A percentile compares a stretch with the other conserved stretches of the same genome.
Conservation (phyloP, 805 yeast genomes). For the Candida germanica region DNA sequence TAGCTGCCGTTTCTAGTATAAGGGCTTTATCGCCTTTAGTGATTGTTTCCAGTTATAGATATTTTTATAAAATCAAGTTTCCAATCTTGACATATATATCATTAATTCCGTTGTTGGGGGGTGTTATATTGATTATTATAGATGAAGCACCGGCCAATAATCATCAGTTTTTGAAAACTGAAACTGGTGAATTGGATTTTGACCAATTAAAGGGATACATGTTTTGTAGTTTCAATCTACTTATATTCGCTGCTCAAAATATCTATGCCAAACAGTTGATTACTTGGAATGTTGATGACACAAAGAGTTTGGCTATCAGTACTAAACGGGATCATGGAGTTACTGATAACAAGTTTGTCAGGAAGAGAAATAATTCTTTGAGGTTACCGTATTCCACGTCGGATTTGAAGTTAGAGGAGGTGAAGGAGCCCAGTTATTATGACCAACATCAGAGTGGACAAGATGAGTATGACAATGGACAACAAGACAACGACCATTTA, state of each 20-base stretch:
- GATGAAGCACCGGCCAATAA: constrained; percentile 20
- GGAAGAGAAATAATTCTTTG: constrained; percentile 23
- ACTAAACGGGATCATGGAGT: constrained; percentile 1
- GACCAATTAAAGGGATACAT: constrained; percentile 57
- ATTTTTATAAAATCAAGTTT: constrained; percentile 48
- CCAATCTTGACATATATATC: constrained; percentile 51
- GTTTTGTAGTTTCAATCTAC: constrained; percentile 64
- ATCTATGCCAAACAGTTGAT: constrained; percentile 82
- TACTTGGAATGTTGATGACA: constrained; percentile 44
- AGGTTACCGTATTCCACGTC: constrained; percentile 33
- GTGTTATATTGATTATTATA: constrained; percentile 50
- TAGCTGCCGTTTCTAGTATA: constrained; percentile 69
- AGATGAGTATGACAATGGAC: constrained; percentile 11
- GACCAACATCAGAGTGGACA: constrained; percentile 1
- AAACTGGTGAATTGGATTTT: constrained; percentile 14
- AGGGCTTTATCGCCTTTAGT: constrained; percentile 65
- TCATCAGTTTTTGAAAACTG: not conserved
- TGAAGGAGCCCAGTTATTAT: constrained; percentile 8
- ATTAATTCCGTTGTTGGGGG: constrained; percentile 48
- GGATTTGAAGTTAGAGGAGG: constrained; percentile 29
- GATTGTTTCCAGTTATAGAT: constrained; percentile 54
- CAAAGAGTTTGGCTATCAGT: constrained; percentile 11
- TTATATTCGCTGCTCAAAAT: constrained; percentile 81
- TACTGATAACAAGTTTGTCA: constrained; percentile 12
- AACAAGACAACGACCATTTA: not conserved